Base-by-base conservation (phyloP, 352 stramenopile genomes). In the Phytophthora nicotianae region DNA sequence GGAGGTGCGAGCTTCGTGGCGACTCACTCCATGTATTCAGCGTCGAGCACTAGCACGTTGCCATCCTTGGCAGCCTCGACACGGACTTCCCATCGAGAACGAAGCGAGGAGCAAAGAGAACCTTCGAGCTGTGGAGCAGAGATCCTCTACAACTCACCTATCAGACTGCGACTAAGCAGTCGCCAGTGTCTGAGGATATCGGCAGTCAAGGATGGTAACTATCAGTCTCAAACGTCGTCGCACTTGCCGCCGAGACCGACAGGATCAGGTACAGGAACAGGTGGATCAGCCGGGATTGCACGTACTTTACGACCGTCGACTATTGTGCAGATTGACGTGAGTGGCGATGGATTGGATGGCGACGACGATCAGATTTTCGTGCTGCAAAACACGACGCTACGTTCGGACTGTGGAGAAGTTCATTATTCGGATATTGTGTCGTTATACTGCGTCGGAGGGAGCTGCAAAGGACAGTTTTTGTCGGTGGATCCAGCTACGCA, bases 341-440 rank as follows among this genome's bases (percentile, higher is more conserved):
- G 71, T 8, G 85, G 85, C 24, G 76, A 86, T 58, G 83, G 85
- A 0, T 69, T 91, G 24, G 79, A 79, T 52, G 83, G 81, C n/a
- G 85, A 96, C 38, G 68, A 76, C 11, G 79, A 90, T 42, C 85
- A 96, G 42, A 74, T 92, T 6, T 96, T 96, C 65, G 80, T 88
- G 47, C 52, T 94, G 16, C 60, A 92, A 23, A 94, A 94, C 48
- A 83, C 74, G 2, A 86, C 77, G 32, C 74, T 92, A 55, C 81
- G 82, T 11, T 74, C 74, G 5, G 85, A 94, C 58, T 83, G 76
- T 50, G 81, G 72, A 7, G 77, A 85, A 41, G 82, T 94, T 14
- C 85, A 84, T 41, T 96, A 81, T 47, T 87, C 80, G 6, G 83
- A 96, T 33, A 63, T 86, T 9, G 84, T 94, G 14, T 86, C 87